phyloP scores from a whole-genome alignment of 139 green algal species.

The Raphidocelis subcapitata region DNA sequence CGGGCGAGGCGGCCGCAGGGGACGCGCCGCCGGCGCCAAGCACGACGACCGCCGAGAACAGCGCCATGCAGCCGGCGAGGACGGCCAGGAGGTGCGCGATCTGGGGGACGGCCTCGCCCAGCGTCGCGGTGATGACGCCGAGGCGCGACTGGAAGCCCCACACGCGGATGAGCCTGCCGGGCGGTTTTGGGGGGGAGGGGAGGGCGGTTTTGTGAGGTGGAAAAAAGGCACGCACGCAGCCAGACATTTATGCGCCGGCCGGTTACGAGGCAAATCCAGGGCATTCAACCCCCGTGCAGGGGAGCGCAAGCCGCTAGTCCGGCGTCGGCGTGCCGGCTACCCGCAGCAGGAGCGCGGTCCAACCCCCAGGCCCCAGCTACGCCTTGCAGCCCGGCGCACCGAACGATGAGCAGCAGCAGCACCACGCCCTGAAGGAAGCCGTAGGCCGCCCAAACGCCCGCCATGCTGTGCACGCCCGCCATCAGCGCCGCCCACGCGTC shows the following conservation, averaged over 20 bases:
- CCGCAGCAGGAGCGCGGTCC: too few species aligned
- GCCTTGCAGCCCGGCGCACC: too few species aligned
- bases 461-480: conserved; percentile 11
- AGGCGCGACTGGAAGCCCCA: conserved; percentile 41
- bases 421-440: conserved; percentile 38
- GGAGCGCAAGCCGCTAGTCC: too few species aligned
- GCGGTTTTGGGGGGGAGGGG: too few species aligned
- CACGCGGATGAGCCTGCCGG: conserved; percentile 27
- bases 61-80: conserved; percentile 11
- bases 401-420: conserved; percentile 36
- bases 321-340: too few species aligned
- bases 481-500: conserved; percentile 15
- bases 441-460: conserved; percentile 34
- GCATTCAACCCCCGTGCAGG: too few species aligned
- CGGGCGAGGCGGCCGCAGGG: neutral
- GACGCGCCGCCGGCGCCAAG: conserved; percentile 9
- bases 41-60: conserved; percentile 19
- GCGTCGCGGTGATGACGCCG: conserved; percentile 40
- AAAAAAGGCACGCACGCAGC: too few species aligned
- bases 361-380: too few species aligned
- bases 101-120: conserved; percentile 20
- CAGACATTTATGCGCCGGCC: too few species aligned
- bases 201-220: too few species aligned
- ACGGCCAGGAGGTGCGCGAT: conserved; percentile 34
- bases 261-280: too few species aligned